Evolutionary conservation across 345 rosid species (phyloP).

Genomic region (Bruguiera parviflora): DNA sequence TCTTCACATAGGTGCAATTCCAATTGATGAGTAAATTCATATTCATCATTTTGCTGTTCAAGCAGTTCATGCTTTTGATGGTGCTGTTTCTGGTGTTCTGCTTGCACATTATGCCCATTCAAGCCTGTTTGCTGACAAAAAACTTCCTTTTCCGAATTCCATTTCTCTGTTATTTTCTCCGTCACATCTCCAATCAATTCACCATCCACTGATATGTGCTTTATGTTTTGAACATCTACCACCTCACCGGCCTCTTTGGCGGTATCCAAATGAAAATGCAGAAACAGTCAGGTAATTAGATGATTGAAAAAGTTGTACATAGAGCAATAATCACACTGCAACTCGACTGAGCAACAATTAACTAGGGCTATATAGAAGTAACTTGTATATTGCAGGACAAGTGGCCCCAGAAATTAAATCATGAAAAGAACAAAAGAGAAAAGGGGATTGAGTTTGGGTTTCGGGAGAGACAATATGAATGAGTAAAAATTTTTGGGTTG

Average conservation of each 20-base stretch:
- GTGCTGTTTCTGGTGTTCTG: slow-evolving; percentile 2
- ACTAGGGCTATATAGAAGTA: too few relatives aligned
- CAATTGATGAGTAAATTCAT: slow-evolving; percentile 2
- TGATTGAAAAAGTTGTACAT: not conserved
- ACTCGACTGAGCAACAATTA: too few relatives aligned
- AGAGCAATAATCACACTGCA: not conserved
- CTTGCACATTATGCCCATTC: slow-evolving; percentile 15
- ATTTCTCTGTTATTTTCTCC: slow-evolving; percentile 46
- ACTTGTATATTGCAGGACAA: too few relatives aligned
- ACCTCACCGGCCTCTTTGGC: slow-evolving; percentile 45
- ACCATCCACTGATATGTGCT: slow-evolving; percentile 52
- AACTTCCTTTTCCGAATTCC: slow-evolving; percentile 48
- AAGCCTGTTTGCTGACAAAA: slow-evolving; percentile 48
- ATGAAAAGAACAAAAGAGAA: too few relatives aligned
- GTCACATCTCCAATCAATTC: slow-evolving; percentile 40
- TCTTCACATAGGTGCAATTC: slow-evolving; percentile 11
- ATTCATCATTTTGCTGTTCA: not conserved
- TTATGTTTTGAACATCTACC: slow-evolving; percentile 50
- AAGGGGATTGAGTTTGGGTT: too few relatives aligned
- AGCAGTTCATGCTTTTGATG: not conserved
- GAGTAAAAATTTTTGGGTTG: too few relatives aligned
- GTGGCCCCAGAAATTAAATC: not conserved
- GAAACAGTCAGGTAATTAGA: not conserved
- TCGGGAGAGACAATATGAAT: too few relatives aligned
- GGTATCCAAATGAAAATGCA: slow-evolving; percentile 11